Evolutionary conservation across 129 eudicot genomes (phyloP).

Genomic region (Sambucus nigra): DNA sequence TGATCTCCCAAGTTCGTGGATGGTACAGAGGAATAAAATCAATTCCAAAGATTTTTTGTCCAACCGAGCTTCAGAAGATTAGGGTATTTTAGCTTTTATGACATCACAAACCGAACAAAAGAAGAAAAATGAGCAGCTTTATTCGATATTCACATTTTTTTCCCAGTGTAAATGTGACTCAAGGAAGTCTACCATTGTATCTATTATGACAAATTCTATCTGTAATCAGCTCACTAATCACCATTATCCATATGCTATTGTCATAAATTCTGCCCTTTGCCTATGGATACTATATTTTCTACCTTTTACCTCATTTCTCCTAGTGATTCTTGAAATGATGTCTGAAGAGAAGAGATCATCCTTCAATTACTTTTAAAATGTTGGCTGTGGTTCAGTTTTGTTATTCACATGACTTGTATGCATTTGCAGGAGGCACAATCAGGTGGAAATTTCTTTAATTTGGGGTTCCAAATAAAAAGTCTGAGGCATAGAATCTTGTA

Average conservation of each 20-base stretch:
- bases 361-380: background rate
- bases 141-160: background rate
- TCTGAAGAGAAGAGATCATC: background rate
- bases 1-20: conserved; percentile 1
- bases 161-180: background rate
- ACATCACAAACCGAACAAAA: background rate
- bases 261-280: too few species aligned
- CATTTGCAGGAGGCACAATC: too few species aligned
- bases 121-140: background rate
- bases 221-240: too few species aligned
- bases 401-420: too few species aligned
- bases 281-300: too few species aligned
- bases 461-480: too few species aligned
- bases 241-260: background rate
- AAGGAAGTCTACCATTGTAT: background rate
- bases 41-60: background rate
- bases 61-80: conserved; percentile 8
- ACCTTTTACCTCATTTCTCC: background rate
- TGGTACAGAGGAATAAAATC: conserved; percentile 2
- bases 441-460: too few species aligned
- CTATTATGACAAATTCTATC: background rate
- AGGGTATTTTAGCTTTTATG: background rate
- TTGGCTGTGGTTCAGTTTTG: conserved; percentile 5
- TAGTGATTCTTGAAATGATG: background rate
- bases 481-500: too few species aligned